phyloP scores from a whole-genome alignment of 2,329 filamentous ascomycete genomes.

The Arachnomyces sp. region DNA sequence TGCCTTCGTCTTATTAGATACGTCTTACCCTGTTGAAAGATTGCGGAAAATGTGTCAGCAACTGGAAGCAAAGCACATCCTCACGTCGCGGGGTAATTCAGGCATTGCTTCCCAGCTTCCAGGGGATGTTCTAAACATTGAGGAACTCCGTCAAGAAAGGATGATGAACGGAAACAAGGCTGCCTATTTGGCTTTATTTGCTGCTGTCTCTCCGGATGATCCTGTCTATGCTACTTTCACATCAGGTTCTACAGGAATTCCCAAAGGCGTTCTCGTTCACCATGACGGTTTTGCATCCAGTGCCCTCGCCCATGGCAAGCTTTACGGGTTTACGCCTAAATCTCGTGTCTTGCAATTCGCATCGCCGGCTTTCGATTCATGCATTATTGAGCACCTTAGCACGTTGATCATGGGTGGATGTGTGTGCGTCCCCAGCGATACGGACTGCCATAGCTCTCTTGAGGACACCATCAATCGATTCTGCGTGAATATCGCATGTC shows the following conservation, averaged over 20 bases:
- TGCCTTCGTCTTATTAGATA: neutral
- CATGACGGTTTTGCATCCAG: slow-evolving; percentile 48
- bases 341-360: slow-evolving; percentile 51
- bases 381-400: slow-evolving; percentile 43
- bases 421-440: slow-evolving; percentile 44
- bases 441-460: slow-evolving; percentile 38
- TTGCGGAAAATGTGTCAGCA: too few species aligned
- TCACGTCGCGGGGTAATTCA: neutral
- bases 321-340: slow-evolving; percentile 34
- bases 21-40: neutral
- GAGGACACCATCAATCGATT: slow-evolving; percentile 39
- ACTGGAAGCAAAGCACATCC: neutral
- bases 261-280: slow-evolving; percentile 50
- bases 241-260: slow-evolving; percentile 43
- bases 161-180: neutral
- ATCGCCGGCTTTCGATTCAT: slow-evolving; percentile 44
- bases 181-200: neutral
- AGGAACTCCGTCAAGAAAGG: neutral
- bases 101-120: too few species aligned
- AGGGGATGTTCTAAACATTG: neutral
- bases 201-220: neutral
- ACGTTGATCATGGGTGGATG: slow-evolving; percentile 47
- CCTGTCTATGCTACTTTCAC: slow-evolving; percentile 46
- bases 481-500: slow-evolving; percentile 44
- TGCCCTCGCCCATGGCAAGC: slow-evolving; percentile 42